A percentile compares a stretch with the other conserved stretches of the same genome.
phyloP scores from a whole-genome alignment of 176 grass and related monocot species.

The Secale cereale region DNA sequence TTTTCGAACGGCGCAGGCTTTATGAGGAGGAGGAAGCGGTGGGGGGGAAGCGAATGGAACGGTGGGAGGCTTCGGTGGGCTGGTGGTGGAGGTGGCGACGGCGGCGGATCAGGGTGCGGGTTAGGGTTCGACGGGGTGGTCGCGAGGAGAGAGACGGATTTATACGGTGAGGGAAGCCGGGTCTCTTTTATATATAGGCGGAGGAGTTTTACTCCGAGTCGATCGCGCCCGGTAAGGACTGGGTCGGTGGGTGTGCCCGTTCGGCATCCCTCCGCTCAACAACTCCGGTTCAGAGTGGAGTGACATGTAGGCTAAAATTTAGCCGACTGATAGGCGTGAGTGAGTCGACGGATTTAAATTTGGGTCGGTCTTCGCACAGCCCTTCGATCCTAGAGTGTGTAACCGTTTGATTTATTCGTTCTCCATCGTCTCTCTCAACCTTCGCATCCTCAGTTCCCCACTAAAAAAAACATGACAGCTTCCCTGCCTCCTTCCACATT shows the following conservation, averaged over 20 bases:
- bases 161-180: conserved; percentile 4
- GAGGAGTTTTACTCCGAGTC: neutral
- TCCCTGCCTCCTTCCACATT: too few relatives aligned
- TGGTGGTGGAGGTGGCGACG: conserved; percentile 11
- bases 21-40: conserved; percentile 3
- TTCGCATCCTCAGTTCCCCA: too few relatives aligned
- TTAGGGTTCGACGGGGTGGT: conserved; percentile 1
- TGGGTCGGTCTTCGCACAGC: too few relatives aligned
- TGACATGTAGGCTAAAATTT: too few relatives aligned
- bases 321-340: too few relatives aligned
- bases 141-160: neutral
- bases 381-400: too few relatives aligned
- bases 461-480: too few relatives aligned
- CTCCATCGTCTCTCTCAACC: too few relatives aligned
- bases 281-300: too few relatives aligned
- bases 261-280: too few relatives aligned
- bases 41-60: neutral
- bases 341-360: too few relatives aligned
- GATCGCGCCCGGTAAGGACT: conserved; percentile 10
- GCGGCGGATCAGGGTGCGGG: conserved; percentile 4
- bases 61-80: neutral
- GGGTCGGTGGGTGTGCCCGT: conserved; percentile 1
- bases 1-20: conserved; percentile 22
- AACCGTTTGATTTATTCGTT: too few relatives aligned
- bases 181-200: conserved; percentile 28